Conservation (phyloP, 2,329 filamentous ascomycete genomes). For the Talaromyces sp. region DNA sequence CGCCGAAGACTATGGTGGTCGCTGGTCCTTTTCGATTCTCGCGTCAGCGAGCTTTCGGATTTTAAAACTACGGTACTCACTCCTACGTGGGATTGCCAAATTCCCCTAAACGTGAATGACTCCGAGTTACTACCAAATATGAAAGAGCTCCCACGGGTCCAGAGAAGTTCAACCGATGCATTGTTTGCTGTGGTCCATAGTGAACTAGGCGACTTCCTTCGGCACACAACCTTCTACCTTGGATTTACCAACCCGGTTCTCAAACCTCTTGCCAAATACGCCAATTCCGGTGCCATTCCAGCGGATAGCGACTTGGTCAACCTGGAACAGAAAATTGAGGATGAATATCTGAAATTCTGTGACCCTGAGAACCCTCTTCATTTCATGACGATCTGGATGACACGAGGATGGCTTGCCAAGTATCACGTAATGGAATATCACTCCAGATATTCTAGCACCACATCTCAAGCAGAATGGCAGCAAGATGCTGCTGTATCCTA, state of each 20-base stretch:
- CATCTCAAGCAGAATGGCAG: background rate
- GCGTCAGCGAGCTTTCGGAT: conserved; percentile 62
- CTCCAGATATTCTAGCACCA: conserved; percentile 17
- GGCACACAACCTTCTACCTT: conserved; percentile 38
- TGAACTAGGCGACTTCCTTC: conserved; percentile 37
- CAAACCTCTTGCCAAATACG: conserved; percentile 17
- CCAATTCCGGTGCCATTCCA: conserved; percentile 6
- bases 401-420: conserved; percentile 45
- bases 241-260: conserved; percentile 42
- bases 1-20: conserved; percentile 71
- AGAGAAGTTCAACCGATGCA: conserved; percentile 32
- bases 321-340: conserved; percentile 41
- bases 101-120: conserved; percentile 31
- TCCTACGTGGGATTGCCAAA: conserved; percentile 42
- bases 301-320: conserved; percentile 24
- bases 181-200: conserved; percentile 41
- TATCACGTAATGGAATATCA: conserved; percentile 48
- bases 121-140: conserved; percentile 10
- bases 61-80: conserved; percentile 33
- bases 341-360: conserved; percentile 42
- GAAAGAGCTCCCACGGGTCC: conserved; percentile 8
- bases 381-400: conserved; percentile 45
- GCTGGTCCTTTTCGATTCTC: conserved; percentile 62
- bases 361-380: conserved; percentile 40
- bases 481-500: conserved; percentile 10